phyloP scores from a whole-genome alignment of 2,329 filamentous ascomycete genomes.

The Epichloe festucae region DNA sequence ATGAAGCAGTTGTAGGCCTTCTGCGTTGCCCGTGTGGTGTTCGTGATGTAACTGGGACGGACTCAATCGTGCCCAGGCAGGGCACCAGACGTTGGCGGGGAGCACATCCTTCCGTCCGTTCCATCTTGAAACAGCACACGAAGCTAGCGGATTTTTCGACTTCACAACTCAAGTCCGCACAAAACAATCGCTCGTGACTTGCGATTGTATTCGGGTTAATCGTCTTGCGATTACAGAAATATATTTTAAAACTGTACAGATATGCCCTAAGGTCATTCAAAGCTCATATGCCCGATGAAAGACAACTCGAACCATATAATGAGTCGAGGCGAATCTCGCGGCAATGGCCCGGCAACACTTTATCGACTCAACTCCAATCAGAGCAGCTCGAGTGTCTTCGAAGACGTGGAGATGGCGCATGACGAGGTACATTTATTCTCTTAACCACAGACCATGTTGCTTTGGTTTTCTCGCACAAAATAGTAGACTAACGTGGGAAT shows the following conservation, averaged over 20 bases:
- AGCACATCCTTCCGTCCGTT: no score
- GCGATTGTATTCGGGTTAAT: not conserved
- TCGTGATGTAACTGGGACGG: no score
- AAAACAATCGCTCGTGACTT: not conserved
- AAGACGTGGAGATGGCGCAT: conserved; percentile 97
- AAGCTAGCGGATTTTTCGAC: no score
- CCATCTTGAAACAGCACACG: no score
- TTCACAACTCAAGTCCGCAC: no score
- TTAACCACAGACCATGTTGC: no score
- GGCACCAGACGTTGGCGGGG: no score
- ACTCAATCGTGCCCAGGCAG: no score
- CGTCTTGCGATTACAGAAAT: not conserved
- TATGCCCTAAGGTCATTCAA: not conserved
- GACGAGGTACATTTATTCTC: conserved; percentile 49
- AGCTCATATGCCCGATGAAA: not conserved
- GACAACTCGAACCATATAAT: not conserved
- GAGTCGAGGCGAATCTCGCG: not conserved
- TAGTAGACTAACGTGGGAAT: not conserved
- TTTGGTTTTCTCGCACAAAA: not conserved
- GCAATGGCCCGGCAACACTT: conserved; percentile 3
- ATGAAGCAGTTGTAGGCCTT: no score
- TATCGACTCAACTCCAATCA: conserved; percentile 58
- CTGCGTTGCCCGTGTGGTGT: no score
- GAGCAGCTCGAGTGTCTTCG: conserved; percentile 70
- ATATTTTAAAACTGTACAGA: not conserved